phyloP scores from a whole-genome alignment of 75 land plant species.

The Cryptomeria japonica region DNA sequence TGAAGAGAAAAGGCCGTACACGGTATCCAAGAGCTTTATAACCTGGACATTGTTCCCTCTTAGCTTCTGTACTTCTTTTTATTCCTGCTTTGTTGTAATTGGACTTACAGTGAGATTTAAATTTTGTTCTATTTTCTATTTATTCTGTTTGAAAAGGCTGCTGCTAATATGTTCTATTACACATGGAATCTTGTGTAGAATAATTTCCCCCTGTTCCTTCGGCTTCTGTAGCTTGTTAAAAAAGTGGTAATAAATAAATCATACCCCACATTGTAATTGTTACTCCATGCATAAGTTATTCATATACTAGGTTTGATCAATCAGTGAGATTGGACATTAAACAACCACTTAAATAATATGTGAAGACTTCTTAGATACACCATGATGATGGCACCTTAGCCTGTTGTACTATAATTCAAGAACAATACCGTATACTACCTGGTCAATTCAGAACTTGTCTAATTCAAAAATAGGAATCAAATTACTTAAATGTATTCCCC shows the following conservation, averaged over 20 bases:
- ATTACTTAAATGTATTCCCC: neutral
- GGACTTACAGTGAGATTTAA: neutral
- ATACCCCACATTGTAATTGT: neutral
- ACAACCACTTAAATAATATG: neutral
- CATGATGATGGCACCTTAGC: neutral
- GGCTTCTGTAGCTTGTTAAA: neutral
- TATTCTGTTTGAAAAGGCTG: neutral
- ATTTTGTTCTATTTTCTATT: constrained; percentile 5
- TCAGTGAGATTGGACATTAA: neutral
- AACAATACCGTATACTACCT: neutral
- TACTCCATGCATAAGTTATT: neutral
- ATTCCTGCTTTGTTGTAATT: neutral
- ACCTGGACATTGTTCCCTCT: neutral
- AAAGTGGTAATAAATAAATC: neutral
- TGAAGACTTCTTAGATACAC: neutral
- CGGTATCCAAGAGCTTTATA: constrained; percentile 68
- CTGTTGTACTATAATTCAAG: neutral
- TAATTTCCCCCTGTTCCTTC: neutral
- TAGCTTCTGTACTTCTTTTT: neutral
- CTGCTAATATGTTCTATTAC: neutral
- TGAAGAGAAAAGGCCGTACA: constrained; percentile 77
- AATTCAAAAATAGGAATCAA: neutral
- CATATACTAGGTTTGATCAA: neutral
- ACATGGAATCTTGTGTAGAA: constrained; percentile 5
- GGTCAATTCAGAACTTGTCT: neutral